Base-by-base conservation (phyloP, 345 rosid species). In the Gossypium longicalyx region DNA sequence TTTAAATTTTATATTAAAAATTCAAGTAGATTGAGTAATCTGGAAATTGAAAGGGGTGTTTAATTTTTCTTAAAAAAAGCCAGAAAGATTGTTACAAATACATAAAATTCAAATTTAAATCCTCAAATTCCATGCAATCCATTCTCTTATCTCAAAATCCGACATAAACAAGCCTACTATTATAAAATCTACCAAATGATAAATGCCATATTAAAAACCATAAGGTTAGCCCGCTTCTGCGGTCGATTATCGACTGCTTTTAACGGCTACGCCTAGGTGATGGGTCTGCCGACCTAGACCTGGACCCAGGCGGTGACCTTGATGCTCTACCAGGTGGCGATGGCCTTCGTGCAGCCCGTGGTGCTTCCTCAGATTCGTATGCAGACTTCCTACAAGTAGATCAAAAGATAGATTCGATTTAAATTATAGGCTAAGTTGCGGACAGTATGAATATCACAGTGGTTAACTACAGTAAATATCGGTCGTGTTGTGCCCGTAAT, bases 241-340 rank as follows among this genome's bases (percentile, higher is more conserved):
- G 1, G 19, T 53, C 4, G 6, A 23, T n/a, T 70, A n/a, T 53
- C 1, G 60, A 23, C 29, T 70, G 20, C 63, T 47, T 34, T 58
- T 57, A 78, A 78, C 84, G 68, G 79, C 64, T 64, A 60, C 72
- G 82, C 81, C 87, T 79, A 23, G 91, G 87, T 29, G 62, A 88
- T 63, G 73, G 38, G 61, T 90, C 91, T 43, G 86, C 92, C 4
- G 94, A 90, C 79, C 93, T 81, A 38, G 97, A 90, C 70, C 96
- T 78, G 20, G 97, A 90, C 43, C 93, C 91, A 0, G 90, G 84
- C 3, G 89, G 91, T 1, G 97, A 89, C 81, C 93, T 86, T 38
- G 93, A 86, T 10, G 77, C 81, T 19, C 86, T 66, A 43, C 87
- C 83, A 61, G 84, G 83, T 1, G 85, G 84, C 2, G 85, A 71